phyloP scores from a whole-genome alignment of 2,329 filamentous ascomycete genomes.

The Aureobasidium sp. region DNA sequence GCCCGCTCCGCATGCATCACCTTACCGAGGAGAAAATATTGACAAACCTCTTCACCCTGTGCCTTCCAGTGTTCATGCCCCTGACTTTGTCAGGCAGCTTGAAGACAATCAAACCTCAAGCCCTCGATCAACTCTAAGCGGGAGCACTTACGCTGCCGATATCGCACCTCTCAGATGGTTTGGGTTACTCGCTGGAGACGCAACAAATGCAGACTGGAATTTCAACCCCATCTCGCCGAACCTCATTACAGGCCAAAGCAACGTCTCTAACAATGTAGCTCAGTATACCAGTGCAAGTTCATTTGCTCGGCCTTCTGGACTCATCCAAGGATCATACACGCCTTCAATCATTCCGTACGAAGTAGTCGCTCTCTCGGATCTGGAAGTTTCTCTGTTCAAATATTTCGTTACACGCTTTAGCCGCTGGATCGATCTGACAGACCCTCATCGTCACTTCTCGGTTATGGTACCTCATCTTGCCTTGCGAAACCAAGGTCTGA shows the following conservation, averaged over 20 bases:
- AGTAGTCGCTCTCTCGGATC: constrained; percentile 21
- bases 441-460: constrained; percentile 31
- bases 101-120: constrained; percentile 1
- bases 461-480: constrained; percentile 30
- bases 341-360: constrained; percentile 5
- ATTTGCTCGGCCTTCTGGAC: constrained; percentile 16
- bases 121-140: constrained; percentile 16
- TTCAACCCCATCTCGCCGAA: neutral
- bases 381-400: constrained; percentile 29
- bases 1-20: neutral
- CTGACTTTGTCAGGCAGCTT: neutral
- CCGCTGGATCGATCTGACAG: constrained; percentile 34
- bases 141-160: constrained; percentile 32
- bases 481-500: constrained; percentile 44
- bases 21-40: neutral
- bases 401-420: constrained; percentile 29
- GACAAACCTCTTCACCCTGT: neutral
- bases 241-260: neutral
- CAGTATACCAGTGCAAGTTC: neutral
- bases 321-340: constrained; percentile 2
- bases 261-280: neutral
- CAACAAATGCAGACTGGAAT: constrained; percentile 22
- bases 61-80: neutral
- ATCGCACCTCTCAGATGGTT: constrained; percentile 43
- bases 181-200: constrained; percentile 39